phyloP scores from a whole-genome alignment of 139 green algal genomes.

The Pleodorina starrii region DNA sequence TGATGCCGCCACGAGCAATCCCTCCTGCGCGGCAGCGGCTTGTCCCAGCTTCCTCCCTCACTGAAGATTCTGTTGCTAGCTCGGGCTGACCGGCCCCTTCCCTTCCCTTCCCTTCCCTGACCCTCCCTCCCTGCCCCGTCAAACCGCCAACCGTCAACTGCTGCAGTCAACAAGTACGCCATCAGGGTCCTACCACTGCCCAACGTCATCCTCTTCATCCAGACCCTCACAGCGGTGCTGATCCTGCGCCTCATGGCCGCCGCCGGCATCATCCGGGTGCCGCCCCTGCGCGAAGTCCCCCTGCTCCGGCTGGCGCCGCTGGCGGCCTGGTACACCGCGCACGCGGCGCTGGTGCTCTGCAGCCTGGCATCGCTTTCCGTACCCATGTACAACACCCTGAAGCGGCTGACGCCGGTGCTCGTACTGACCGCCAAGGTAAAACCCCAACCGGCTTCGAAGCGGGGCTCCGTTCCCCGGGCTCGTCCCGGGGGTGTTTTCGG shows the following conservation, averaged over 20 bases:
- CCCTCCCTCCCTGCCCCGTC: no score
- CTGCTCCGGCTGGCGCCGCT: not conserved
- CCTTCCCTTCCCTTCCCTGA: no score
- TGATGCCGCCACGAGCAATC: no score
- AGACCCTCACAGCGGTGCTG: conserved; percentile 5
- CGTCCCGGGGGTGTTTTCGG: no score
- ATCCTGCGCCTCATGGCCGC: not conserved
- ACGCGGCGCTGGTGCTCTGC: conserved; percentile 54
- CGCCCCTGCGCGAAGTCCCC: not conserved
- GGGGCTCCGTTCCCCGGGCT: no score
- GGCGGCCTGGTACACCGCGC: not conserved
- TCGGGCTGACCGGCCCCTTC: no score
- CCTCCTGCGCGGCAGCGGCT: no score
- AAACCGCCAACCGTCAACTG: no score
- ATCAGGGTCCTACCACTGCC: conserved; percentile 5
- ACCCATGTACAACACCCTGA: conserved; percentile 70
- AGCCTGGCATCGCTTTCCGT: conserved; percentile 49
- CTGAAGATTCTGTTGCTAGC: no score
- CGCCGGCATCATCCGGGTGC: not conserved
- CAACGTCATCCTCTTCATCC: conserved; percentile 20
- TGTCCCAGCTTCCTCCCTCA: no score
- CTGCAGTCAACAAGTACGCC: conserved; percentile 37
- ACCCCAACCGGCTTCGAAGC: no score
- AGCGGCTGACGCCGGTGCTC: conserved; percentile 69
- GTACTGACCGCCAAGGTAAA: conserved; percentile 68